These are phyloP conservation scores for Acacia crassicarpa DNA, from an alignment of 306 rosid species.

Conservation along the genomic window DNA sequence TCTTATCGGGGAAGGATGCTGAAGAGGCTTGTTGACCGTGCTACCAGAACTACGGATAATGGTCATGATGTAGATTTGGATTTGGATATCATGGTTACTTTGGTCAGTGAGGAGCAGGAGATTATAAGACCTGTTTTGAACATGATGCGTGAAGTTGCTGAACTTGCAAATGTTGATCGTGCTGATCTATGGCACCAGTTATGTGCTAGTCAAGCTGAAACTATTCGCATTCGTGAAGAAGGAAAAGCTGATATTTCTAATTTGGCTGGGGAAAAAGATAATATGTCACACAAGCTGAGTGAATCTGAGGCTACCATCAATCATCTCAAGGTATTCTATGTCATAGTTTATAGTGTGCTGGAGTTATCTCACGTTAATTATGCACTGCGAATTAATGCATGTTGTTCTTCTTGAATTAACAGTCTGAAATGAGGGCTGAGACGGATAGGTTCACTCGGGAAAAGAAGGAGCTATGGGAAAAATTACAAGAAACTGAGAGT, in stretches of 20 bases:
- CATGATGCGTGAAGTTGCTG: slow-evolving; percentile 95
- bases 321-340: slow-evolving; percentile 85
- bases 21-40: slow-evolving; percentile 87
- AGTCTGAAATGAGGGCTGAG: slow-evolving; percentile 93
- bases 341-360: slow-evolving; percentile 45
- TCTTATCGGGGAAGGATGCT: slow-evolving; percentile 78
- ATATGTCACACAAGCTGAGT: slow-evolving; percentile 62
- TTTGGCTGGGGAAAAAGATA: slow-evolving; percentile 65
- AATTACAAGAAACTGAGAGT: slow-evolving; percentile 80
- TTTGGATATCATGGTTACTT: slow-evolving; percentile 77
- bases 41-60: slow-evolving; percentile 66
- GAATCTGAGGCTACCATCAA: slow-evolving; percentile 74
- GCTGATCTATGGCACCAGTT: slow-evolving; percentile 97
- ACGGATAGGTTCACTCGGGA: slow-evolving; percentile 78
- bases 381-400: slow-evolving; percentile 41
- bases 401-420: slow-evolving; percentile 55
- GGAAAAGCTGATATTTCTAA: slow-evolving; percentile 67
- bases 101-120: slow-evolving; percentile 90
- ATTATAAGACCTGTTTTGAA: slow-evolving; percentile 76
- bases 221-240: slow-evolving; percentile 67
- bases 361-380: slow-evolving; percentile 42
- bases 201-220: slow-evolving; percentile 93
- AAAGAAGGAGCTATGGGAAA: slow-evolving; percentile 81
- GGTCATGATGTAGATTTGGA: slow-evolving; percentile 73
- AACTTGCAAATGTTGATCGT: slow-evolving; percentile 89